These are phyloP conservation scores for Linnemannia exigua DNA, from an alignment of 192 early-diverging fungal species.

Conservation along the genomic window DNA sequence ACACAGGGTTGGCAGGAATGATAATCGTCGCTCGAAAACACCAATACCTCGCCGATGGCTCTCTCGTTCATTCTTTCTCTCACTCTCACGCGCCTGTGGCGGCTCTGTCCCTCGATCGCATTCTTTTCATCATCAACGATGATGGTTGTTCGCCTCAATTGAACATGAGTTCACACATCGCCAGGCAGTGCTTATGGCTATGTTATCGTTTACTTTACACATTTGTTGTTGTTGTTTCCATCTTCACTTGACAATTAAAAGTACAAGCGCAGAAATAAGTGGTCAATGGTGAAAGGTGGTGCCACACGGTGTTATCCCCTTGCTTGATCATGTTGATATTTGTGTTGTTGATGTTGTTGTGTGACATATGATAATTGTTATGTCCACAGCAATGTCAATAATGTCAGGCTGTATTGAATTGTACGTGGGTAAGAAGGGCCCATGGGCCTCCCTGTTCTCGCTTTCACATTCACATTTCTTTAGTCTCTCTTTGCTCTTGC, in stretches of 20 bases:
- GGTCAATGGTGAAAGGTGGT: neutral
- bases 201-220: too few relatives aligned
- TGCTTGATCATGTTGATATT: neutral
- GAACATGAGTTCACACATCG: too few relatives aligned
- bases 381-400: neutral
- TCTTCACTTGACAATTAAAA: neutral
- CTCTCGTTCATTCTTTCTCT: too few relatives aligned
- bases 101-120: too few relatives aligned
- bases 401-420: neutral
- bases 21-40: too few relatives aligned
- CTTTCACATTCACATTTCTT: neutral
- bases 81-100: too few relatives aligned
- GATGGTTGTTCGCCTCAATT: too few relatives aligned
- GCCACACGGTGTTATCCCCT: neutral
- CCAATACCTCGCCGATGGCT: too few relatives aligned
- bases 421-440: neutral
- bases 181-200: too few relatives aligned
- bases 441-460: neutral
- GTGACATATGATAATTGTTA: conserved; percentile 11
- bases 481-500: neutral
- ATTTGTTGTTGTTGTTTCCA: neutral
- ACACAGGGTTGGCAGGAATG: too few relatives aligned
- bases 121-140: too few relatives aligned
- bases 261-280: neutral
- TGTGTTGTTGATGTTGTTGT: neutral